Percentiles rank a stretch among this genome's conserved stretches.
Evolutionary conservation across 768 basidiomycete species (phyloP).

Genomic region (Mycena amicta): DNA sequence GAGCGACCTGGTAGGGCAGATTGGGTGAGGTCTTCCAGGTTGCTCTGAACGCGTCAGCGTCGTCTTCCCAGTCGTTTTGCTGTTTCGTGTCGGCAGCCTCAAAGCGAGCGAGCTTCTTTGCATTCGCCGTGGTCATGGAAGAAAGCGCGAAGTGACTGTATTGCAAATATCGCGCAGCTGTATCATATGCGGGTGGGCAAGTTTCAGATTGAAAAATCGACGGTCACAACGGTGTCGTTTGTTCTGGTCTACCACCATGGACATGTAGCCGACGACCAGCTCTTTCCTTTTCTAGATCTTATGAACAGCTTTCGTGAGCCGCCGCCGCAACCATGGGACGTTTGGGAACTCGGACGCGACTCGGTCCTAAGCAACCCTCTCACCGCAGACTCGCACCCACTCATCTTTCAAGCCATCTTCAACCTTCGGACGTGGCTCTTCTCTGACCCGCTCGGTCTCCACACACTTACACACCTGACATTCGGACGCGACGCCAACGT

Average conservation of each 20-base stretch:
- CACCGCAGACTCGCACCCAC: neutral
- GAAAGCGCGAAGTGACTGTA: no score
- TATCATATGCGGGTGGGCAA: no score
- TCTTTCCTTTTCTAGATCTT: neutral
- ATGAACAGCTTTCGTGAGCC: neutral
- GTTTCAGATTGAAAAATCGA: no score
- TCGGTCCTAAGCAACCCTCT: neutral
- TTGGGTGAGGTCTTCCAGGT: no score
- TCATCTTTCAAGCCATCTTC: neutral
- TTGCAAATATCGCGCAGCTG: no score
- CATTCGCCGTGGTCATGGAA: no score
- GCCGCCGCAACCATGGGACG: neutral
- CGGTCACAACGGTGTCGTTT: no score
- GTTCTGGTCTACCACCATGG: neutral
- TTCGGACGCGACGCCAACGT: neutral
- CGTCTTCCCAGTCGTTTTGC: no score
- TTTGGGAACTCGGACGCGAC: neutral
- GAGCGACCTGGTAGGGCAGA: no score
- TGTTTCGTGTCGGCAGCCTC: no score
- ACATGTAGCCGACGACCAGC: neutral
- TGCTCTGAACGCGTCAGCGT: no score
- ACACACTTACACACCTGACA: neutral
- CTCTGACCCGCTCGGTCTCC: neutral
- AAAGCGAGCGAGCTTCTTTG: no score
- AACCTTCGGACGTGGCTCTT: neutral